phyloP scores from a whole-genome alignment of 1,139 yeast genomes.

The Yamadazyma oceani region DNA sequence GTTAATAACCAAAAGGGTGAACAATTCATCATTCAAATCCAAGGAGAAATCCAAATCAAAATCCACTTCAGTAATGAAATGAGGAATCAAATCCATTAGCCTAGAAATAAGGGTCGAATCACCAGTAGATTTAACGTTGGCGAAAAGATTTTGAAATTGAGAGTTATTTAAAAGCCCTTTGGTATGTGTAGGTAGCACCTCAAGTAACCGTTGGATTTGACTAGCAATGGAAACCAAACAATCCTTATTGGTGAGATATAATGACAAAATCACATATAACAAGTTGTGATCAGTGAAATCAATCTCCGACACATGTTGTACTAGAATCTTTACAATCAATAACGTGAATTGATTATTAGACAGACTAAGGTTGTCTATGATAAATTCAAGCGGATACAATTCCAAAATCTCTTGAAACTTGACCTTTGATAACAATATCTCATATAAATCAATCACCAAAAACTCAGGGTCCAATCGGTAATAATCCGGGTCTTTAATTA shows the following conservation, averaged over 20 bases:
- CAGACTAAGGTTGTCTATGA: conserved; percentile 15
- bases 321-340: conserved; percentile 23
- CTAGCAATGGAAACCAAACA: conserved; percentile 16
- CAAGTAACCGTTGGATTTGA: conserved; percentile 21
- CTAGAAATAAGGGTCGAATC: conserved; percentile 23
- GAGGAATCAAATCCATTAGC: conserved; percentile 24
- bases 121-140: conserved; percentile 6
- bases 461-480: conserved; percentile 21
- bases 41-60: conserved; percentile 9
- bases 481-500: conserved; percentile 10
- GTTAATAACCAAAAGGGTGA: conserved; percentile 18
- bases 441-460: conserved; percentile 22
- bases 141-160: conserved; percentile 9
- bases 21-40: conserved; percentile 11
- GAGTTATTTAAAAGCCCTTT: conserved; percentile 4
- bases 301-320: conserved; percentile 17
- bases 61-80: conserved; percentile 16
- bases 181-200: neutral
- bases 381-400: conserved; percentile 24
- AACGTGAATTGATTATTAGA: conserved; percentile 14
- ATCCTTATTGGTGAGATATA: conserved; percentile 9
- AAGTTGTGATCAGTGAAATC: conserved; percentile 16
- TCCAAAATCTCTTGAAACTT: conserved; percentile 19
- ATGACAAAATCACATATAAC: conserved; percentile 4
- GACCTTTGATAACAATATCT: conserved; percentile 20